A percentile compares a stretch with the other conserved stretches of the same genome.
These are phyloP conservation scores for Auriscalpium vulgare DNA, from an alignment of 768 basidiomycete genomes.

Conservation along the genomic window DNA sequence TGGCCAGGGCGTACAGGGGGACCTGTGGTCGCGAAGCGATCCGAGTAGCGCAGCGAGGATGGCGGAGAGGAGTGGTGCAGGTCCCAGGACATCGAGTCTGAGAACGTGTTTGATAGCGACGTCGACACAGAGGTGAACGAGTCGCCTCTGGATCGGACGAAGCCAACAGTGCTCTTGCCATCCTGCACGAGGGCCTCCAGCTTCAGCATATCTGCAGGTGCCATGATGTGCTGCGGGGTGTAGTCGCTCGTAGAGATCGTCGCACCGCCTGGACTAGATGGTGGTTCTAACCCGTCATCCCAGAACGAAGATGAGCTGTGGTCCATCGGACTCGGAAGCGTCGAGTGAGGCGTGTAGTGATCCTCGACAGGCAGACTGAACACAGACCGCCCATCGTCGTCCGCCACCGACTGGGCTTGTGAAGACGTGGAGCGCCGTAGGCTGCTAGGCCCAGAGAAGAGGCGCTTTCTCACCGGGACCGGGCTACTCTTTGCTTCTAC, in stretches of 20 bases:
- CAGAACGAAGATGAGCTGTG: slow-evolving; percentile 30
- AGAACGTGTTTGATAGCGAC: not conserved
- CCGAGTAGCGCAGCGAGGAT: not conserved
- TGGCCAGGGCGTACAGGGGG: not conserved
- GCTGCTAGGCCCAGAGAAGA: slow-evolving; percentile 52
- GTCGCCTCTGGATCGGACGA: slow-evolving; percentile 4
- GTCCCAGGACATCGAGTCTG: not conserved
- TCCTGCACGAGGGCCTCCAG: slow-evolving; percentile 43
- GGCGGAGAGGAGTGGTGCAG: not conserved
- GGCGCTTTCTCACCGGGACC: slow-evolving; percentile 38
- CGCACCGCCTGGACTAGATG: slow-evolving; percentile 31
- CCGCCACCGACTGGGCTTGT: slow-evolving; percentile 29
- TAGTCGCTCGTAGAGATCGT: slow-evolving; percentile 33
- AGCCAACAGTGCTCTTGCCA: slow-evolving; percentile 17
- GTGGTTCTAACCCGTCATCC: slow-evolving; percentile 34
- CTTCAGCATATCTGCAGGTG: slow-evolving; percentile 54
- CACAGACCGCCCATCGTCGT: slow-evolving; percentile 50
- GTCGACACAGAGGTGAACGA: slow-evolving; percentile 9
- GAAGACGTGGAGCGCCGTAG: slow-evolving; percentile 42
- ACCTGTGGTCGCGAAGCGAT: not conserved
- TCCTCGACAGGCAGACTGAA: slow-evolving; percentile 33
- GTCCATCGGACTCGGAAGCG: not conserved
- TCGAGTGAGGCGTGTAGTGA: not conserved
- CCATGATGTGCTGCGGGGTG: slow-evolving; percentile 58
- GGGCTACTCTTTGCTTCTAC: slow-evolving; percentile 9